phyloP scores from a whole-genome alignment of 768 basidiomycete genomes.

The Sutorius australiensis region DNA sequence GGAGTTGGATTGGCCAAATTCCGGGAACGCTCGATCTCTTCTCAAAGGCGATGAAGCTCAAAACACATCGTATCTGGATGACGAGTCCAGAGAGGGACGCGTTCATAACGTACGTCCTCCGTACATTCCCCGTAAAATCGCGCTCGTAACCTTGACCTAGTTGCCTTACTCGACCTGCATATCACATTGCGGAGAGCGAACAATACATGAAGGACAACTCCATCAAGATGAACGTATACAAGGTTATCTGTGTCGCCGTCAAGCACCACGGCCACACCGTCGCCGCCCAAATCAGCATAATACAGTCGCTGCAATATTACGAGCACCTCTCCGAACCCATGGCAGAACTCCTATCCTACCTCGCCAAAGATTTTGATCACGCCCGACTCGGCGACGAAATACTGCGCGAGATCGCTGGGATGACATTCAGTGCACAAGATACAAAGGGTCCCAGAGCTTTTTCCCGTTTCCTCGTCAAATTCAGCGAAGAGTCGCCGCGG shows the following conservation, averaged over 20 bases:
- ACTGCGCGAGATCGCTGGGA: slow-evolving; percentile 79
- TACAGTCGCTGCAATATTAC: slow-evolving; percentile 88
- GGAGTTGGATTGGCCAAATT: slow-evolving; percentile 81
- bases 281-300: slow-evolving; percentile 84
- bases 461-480: slow-evolving; percentile 76
- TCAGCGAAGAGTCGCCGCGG: slow-evolving; percentile 76
- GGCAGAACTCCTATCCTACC: slow-evolving; percentile 80
- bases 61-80: slow-evolving; percentile 82
- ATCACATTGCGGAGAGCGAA: slow-evolving; percentile 83
- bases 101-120: slow-evolving; percentile 58
- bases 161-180: slow-evolving; percentile 85
- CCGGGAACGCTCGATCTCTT: slow-evolving; percentile 66
- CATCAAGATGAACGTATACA: slow-evolving; percentile 75
- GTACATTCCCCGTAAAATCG: background rate
- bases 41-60: slow-evolving; percentile 64
- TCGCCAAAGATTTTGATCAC: slow-evolving; percentile 85
- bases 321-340: slow-evolving; percentile 93
- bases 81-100: slow-evolving; percentile 82
- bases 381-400: slow-evolving; percentile 89
- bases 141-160: slow-evolving; percentile 36
- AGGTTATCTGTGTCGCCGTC: slow-evolving; percentile 86
- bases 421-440: slow-evolving; percentile 75
- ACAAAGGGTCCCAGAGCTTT: slow-evolving; percentile 85
- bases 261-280: slow-evolving; percentile 85
- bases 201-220: slow-evolving; percentile 77